These are phyloP conservation scores for Acanthamoeba lenticulata DNA, from an alignment of 208 protist genomes.

Conservation along the genomic window DNA sequence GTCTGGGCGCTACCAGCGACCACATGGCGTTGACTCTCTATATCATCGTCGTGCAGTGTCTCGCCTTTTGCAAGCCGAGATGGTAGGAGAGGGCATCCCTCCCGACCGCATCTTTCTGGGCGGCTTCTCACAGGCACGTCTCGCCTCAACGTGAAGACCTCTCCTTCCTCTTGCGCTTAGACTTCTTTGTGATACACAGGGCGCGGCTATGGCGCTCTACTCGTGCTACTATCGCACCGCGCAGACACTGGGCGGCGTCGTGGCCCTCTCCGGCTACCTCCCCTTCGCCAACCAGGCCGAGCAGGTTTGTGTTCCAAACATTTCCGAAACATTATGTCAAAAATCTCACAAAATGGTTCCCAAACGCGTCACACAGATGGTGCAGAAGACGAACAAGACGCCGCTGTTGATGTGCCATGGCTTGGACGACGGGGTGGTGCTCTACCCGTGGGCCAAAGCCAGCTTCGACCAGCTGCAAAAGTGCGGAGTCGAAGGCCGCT, in stretches of 20 bases:
- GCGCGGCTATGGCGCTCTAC: conserved; percentile 18
- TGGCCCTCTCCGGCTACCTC: conserved; percentile 45
- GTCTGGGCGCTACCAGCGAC: background rate
- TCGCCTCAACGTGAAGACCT: background rate
- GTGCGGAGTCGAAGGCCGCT: background rate
- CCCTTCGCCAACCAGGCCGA: background rate
- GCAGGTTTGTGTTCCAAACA: background rate
- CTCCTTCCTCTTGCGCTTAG: background rate
- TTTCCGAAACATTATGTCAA: background rate
- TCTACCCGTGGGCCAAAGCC: background rate
- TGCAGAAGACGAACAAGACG: conserved; percentile 23
- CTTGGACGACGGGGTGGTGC: conserved; percentile 15
- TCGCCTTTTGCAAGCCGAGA: background rate
- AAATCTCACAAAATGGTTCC: no score
- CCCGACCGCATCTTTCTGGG: background rate
- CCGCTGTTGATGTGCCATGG: conserved; percentile 51
- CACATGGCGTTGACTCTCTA: background rate
- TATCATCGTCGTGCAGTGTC: background rate
- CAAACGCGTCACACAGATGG: background rate
- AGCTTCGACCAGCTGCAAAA: conserved; percentile 36
- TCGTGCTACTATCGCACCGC: background rate
- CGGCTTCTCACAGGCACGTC: conserved; percentile 43
- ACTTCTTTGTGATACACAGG: background rate
- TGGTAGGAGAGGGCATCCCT: background rate
- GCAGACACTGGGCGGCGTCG: conserved; percentile 29